Base-by-base conservation (phyloP, 2,329 filamentous ascomycete genomes). In the Aciculosporium take region DNA sequence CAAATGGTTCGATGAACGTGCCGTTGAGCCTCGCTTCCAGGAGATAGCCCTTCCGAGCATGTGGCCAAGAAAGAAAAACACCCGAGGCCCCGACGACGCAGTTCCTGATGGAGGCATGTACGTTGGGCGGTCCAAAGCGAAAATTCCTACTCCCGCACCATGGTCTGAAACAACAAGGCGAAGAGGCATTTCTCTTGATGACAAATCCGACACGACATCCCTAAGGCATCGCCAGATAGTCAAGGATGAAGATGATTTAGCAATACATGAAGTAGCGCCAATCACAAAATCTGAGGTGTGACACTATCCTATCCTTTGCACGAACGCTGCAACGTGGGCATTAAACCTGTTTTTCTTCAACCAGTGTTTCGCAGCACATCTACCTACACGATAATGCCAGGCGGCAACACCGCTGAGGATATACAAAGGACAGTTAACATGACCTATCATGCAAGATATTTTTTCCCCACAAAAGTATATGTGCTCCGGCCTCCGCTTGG, bases 1-100 rank as follows among this genome's bases (percentile, higher is more conserved):
- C 60, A 76, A 77, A 41, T 93, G 85, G 85, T 89, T 93, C 58
- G 84, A 91, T 57, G 84, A 91, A 55, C 76, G 85, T 36, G 84
- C 79, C 47, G 85, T 93, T 6, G 84, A 91, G 61, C 85, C 85
- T 2, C 74, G 84, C 21, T 91, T 91, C 59, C 85, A 91, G 57
- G 84, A 91, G 56, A 89, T 91, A 48, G 81, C 83, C 1, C 67
- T 93, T 7, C 85, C 85, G 0, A 86, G 77, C 50, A 57, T 91
- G 45, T 93, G 85, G 85, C 85, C 85, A 1, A 67, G 84, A 36
- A 89, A 88, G 66, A 81, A 78, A 65, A 93, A 87, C 51, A 87
- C 84, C 0, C 67, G 84, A 21, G 84, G 82, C 4, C 81, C 80
- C 1, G 79, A 80, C 17, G 77, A 81, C 18, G 60, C 61, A 3